Evolutionary conservation across 768 basidiomycete genomes (phyloP), one percentile per base, ranked within the genome.

Genomic region (Boletus pseudopeckii): DNA sequence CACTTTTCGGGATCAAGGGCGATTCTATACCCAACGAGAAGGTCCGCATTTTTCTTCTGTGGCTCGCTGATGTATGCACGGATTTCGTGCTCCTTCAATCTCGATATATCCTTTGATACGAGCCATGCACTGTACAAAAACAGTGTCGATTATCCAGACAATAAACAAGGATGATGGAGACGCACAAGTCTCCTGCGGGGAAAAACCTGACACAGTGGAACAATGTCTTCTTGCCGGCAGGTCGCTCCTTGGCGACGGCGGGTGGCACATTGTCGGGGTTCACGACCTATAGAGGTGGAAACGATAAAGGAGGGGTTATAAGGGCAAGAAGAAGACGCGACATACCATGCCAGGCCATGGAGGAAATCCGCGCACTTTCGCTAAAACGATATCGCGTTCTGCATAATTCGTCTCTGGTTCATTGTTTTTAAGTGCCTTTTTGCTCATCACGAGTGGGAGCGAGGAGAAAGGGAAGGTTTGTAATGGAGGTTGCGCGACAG

Each of bases 331-430:
- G 58, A 45, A 60, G 56, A 60, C 65, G 64, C 57, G 54, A 81
- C 90, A 73, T 68, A 96, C 96, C 77, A 90, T 88, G 69, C 85
- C 92, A 50, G 94, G 97, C 97, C 97, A 99, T 5, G 89, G 80
- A 2, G 97, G 93, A 75, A 78, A 98, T 10, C 96, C 97, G 75
- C 90, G 91, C 68, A 99, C 75, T 77, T 96, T 95, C 24, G 83
- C 93, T 56, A 98, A 83, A 37, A 98, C 92, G 61, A 93, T 77
- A 65, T 98, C 94, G 72, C 88, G 85, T 51, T 80, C 67, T 22
- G 79, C 78, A 70, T 90, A 96, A 43, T 75, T 75, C 13, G 76
- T 68, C 56, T 67, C 68, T 59, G 72, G 67, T 59, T 79, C 68
- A 36, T 60, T 65, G 40, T 72, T 67, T 66, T 75, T 74, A 43